Evolutionary conservation across 2,329 filamentous ascomycete species (phyloP).

Genomic region (Grosmannia penicillata): DNA sequence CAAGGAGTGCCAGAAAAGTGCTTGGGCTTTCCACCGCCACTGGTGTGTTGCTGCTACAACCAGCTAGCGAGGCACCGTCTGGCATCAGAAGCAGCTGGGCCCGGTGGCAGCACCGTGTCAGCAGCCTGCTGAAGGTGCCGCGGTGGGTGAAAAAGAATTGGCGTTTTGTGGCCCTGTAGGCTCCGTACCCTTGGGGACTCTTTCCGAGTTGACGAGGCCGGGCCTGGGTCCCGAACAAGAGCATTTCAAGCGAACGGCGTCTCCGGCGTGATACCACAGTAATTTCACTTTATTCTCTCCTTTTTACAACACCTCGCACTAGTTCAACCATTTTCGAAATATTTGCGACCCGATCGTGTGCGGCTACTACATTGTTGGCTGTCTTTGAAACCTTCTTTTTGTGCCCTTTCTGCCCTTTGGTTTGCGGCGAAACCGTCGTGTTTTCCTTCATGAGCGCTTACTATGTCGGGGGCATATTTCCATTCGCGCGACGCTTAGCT

Average conservation of each 20-base stretch:
- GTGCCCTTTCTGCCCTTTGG: not conserved
- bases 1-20: slow-evolving; percentile 98
- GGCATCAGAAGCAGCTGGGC: too few species aligned
- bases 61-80: not conserved
- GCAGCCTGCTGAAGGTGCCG: too few species aligned
- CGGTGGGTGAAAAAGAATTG: too few species aligned
- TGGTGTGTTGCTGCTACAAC: slow-evolving; percentile 72
- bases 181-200: not conserved
- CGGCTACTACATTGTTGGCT: slow-evolving; percentile 7
- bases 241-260: slow-evolving; percentile 8
- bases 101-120: too few species aligned
- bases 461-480: too few species aligned
- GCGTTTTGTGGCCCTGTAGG: not conserved
- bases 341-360: not conserved
- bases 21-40: slow-evolving; percentile 95
- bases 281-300: slow-evolving; percentile 3
- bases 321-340: not conserved
- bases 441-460: too few species aligned
- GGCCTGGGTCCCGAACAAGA: not conserved
- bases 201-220: not conserved
- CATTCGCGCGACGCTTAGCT: too few species aligned
- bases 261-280: slow-evolving; percentile 9
- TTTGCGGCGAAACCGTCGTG: too few species aligned
- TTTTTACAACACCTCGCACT: slow-evolving; percentile 1
- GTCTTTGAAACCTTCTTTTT: slow-evolving; percentile 3